phyloP scores from a whole-genome alignment of 169 alveolate species.

The Babesia ovis region DNA sequence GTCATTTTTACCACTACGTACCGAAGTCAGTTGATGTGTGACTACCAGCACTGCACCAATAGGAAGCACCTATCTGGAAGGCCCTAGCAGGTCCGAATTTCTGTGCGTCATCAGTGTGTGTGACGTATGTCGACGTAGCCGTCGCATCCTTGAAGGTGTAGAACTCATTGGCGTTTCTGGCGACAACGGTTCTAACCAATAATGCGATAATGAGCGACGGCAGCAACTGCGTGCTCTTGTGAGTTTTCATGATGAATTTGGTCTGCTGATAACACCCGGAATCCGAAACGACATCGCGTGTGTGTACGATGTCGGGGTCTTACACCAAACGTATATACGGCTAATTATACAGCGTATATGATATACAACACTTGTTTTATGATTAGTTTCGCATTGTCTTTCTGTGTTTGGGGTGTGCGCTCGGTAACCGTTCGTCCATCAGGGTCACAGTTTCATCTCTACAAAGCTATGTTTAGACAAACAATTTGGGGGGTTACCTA shows the following conservation, averaged over 20 bases:
- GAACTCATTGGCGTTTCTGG: slow-evolving; percentile 73
- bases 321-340: too few relatives aligned
- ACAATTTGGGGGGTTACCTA: slow-evolving; percentile 5
- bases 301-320: slow-evolving; percentile 28
- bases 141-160: slow-evolving; percentile 75
- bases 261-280: background rate
- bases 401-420: slow-evolving; percentile 13
- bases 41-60: slow-evolving; percentile 85
- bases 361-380: background rate
- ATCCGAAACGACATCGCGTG: slow-evolving; percentile 10
- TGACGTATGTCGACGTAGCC: slow-evolving; percentile 76
- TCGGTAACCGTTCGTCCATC: slow-evolving; percentile 40
- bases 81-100: slow-evolving; percentile 74
- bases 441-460: slow-evolving; percentile 60
- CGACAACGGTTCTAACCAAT: background rate
- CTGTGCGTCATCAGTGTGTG: slow-evolving; percentile 62
- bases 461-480: background rate
- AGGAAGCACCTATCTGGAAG: slow-evolving; percentile 82
- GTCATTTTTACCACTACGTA: slow-evolving; percentile 1
- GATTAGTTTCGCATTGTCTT: background rate
- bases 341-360: background rate
- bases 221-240: background rate
- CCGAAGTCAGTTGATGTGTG: slow-evolving; percentile 79
- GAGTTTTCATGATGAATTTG: background rate
- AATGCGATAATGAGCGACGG: slow-evolving; percentile 30